Percentiles rank a stretch among this genome's conserved stretches.
phyloP scores from a whole-genome alignment of 352 stramenopile species.

The Phytophthora crassamura region DNA sequence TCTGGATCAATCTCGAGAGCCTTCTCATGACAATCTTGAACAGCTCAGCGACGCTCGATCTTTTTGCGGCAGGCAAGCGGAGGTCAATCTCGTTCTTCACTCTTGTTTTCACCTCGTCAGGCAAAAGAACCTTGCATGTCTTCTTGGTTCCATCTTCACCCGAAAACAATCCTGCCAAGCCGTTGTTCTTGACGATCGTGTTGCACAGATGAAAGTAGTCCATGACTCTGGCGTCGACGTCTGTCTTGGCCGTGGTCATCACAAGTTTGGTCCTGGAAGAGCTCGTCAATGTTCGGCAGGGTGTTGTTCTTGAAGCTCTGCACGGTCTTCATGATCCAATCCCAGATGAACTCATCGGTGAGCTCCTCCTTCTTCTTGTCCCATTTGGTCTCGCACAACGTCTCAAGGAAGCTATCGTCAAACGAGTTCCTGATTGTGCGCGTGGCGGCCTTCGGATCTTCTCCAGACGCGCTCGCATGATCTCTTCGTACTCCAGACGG shows the following conservation, averaged over 20 bases:
- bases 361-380: slow-evolving; percentile 9
- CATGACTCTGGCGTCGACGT: slow-evolving; percentile 20
- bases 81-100: slow-evolving; percentile 23
- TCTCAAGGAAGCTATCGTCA: slow-evolving; percentile 20
- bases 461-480: slow-evolving; percentile 24
- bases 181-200: slow-evolving; percentile 20
- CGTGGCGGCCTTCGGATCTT: slow-evolving; percentile 17
- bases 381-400: slow-evolving; percentile 21
- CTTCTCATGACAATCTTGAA: slow-evolving; percentile 20
- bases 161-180: slow-evolving; percentile 2
- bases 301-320: slow-evolving; percentile 5
- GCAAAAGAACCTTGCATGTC: slow-evolving; percentile 19
- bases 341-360: slow-evolving; percentile 3
- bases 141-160: slow-evolving; percentile 14
- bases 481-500: slow-evolving; percentile 23
- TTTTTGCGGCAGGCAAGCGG: slow-evolving; percentile 6
- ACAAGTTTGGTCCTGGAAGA: not conserved
- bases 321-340: slow-evolving; percentile 1
- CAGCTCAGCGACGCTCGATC: slow-evolving; percentile 6
- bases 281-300: not conserved
- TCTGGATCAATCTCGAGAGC: slow-evolving; percentile 15
- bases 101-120: slow-evolving; percentile 2
- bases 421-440: slow-evolving; percentile 18
- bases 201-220: slow-evolving; percentile 25
- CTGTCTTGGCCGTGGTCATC: slow-evolving; percentile 1